phyloP scores from a whole-genome alignment of 257 asterid genomes.

The Nicotiana obtusifolia region DNA sequence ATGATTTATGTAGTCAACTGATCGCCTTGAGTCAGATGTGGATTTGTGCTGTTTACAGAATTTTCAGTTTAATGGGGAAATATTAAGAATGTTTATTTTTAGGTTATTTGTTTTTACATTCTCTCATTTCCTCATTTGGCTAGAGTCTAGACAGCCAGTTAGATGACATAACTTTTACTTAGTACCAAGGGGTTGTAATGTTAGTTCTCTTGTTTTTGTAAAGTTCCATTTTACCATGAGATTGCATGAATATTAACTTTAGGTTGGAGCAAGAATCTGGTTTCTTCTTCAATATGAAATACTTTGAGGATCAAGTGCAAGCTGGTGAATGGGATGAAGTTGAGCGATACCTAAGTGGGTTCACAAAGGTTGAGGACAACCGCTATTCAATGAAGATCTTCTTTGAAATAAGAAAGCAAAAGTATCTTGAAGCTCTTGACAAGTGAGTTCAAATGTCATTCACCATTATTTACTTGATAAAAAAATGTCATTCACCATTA shows the following conservation, averaged over 20 bases:
- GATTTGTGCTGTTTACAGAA: background rate
- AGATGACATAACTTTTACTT: background rate
- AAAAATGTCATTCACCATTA: background rate
- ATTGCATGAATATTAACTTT: constrained; percentile 9
- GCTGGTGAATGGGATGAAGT: constrained; percentile 99
- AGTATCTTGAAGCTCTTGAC: constrained; percentile 96
- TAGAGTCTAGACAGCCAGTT: background rate
- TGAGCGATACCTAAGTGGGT: constrained; percentile 77
- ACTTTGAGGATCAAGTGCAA: constrained; percentile 92
- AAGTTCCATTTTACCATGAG: background rate
- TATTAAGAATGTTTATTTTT: background rate
- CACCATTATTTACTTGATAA: background rate
- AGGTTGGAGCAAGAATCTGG: constrained; percentile 99
- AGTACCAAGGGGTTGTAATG: background rate
- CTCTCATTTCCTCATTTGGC: background rate
- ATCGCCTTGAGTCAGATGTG: background rate
- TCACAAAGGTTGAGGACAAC: constrained; percentile 94
- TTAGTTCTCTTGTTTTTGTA: background rate
- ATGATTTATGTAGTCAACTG: background rate
- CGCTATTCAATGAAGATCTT: constrained; percentile 92
- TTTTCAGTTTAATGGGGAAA: constrained; percentile 6
- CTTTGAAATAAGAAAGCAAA: constrained; percentile 94
- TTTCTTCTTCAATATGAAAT: constrained; percentile 89
- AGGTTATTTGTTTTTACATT: background rate
- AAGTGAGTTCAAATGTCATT: constrained; percentile 35